Evolutionary conservation across 495 filamentous ascomycete genomes (phyloP), one percentile per base, ranked within the genome.

Genomic region (Aspergillus campestris): DNA sequence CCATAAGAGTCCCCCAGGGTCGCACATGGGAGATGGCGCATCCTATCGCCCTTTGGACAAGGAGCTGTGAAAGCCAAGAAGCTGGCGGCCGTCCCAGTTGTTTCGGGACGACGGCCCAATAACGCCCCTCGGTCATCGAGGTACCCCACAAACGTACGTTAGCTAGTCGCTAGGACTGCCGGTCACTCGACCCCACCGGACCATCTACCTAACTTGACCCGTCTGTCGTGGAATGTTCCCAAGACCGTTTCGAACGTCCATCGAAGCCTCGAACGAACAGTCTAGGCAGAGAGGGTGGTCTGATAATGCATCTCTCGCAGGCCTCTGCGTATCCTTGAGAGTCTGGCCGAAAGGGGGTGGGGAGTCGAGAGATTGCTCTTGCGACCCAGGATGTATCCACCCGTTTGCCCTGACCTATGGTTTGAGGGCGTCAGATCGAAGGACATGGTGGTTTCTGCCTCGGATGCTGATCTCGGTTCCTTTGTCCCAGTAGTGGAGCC

Each of bases 121-220:
- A 24, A 24, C 18, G 38, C 43, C 56, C 50, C 44, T 46, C 40
- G 46, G 40, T 47, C 47, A 53, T 59, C 50, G 44, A 42, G 47
- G 42, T 52, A 53, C 50, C 45, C 56, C 56, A 59, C 56, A 45
- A n/a, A 50, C 45, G 50, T 41, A 55, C 52, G 49, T 50, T 52
- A 51, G 48, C 36, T 40, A 42, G 36, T 45, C 49, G 10, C 31
- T 34, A 32, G 42, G 42, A 42, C 12, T 40, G 15, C 8, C 15
- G 6, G 9, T 8, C n/a, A 44, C 42, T 45, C 46, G 39, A 33
- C 40, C 51, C 36, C 46, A 47, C 30, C 27, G 33, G 34, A 31
- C 12, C 33, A 31, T n/a, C 50, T 15, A 29, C 18, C 18, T 24
- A 4, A 24, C 18, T 24, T 24, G 18, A 24, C 18, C 18, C 18